Conservation (phyloP, 371 early-diverging fungal genomes). For the Chytridium lagenaria region DNA sequence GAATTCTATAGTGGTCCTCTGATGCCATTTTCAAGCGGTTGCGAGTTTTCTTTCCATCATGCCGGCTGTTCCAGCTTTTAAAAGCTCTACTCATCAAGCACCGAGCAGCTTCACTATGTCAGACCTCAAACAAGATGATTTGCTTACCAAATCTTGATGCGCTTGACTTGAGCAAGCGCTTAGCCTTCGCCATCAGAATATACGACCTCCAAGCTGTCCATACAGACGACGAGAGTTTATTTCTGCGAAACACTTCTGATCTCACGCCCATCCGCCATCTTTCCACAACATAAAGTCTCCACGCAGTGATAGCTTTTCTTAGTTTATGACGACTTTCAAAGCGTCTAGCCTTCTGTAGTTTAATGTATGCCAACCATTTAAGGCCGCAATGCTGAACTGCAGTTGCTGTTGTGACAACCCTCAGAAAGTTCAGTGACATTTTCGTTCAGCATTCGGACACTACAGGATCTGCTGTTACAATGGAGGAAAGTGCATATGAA, state of each 20-base stretch:
- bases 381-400: background rate
- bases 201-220: constrained; percentile 17
- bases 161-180: background rate
- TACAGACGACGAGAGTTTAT: background rate
- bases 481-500: background rate
- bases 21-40: background rate
- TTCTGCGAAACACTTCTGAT: constrained; percentile 4
- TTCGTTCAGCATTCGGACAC: constrained; percentile 5
- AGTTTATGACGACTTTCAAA: background rate
- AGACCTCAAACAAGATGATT: no score
- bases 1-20: background rate
- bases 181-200: background rate
- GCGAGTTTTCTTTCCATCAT: background rate
- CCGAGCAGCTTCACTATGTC: constrained; percentile 6
- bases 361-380: background rate
- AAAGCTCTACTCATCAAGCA: background rate
- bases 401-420: background rate
- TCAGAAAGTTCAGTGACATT: background rate
- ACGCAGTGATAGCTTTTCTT: background rate
- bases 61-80: background rate
- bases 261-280: constrained; percentile 8
- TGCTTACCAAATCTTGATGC: background rate
- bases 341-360: background rate
- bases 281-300: constrained; percentile 11
- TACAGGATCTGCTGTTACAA: background rate